These are phyloP conservation scores for Polyplosphaeria fusca DNA, from an alignment of 495 filamentous ascomycete species.

Conservation along the genomic window DNA sequence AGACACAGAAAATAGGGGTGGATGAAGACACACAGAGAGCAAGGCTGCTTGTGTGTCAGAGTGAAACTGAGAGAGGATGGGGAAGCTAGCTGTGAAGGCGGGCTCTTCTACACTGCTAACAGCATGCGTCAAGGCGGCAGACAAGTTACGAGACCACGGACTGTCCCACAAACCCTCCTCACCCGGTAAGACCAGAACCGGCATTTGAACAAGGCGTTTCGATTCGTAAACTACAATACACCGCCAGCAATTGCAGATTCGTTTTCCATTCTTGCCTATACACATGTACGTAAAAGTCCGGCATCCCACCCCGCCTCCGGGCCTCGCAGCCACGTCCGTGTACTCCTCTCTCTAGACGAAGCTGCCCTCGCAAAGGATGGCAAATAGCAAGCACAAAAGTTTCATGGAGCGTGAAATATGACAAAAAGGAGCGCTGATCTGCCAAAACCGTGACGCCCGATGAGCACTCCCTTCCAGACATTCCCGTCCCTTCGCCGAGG, in stretches of 20 bases:
- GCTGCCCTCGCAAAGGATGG: neutral
- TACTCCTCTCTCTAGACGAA: neutral
- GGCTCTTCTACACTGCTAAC: no score
- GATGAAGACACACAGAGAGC: no score
- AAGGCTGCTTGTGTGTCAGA: no score
- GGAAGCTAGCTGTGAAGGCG: no score
- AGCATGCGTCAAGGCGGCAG: no score
- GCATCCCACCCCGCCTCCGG: neutral
- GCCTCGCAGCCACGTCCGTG: neutral
- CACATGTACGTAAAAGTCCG: neutral
- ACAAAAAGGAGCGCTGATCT: neutral
- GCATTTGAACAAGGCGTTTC: no score
- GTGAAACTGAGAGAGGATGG: no score
- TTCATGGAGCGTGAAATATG: neutral
- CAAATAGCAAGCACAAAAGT: neutral
- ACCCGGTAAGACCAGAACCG: no score
- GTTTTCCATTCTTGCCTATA: neutral
- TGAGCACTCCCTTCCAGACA: neutral
- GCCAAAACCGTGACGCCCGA: neutral
- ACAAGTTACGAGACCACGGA: no score
- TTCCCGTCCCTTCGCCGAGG: neutral
- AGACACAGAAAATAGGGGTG: no score
- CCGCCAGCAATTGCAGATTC: neutral
- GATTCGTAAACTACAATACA: neutral
- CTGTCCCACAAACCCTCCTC: no score